Evolutionary conservation across 225 moss, liverwort and hornwort genomes (phyloP).

Genomic region (Pseudoscleropodium purum): DNA sequence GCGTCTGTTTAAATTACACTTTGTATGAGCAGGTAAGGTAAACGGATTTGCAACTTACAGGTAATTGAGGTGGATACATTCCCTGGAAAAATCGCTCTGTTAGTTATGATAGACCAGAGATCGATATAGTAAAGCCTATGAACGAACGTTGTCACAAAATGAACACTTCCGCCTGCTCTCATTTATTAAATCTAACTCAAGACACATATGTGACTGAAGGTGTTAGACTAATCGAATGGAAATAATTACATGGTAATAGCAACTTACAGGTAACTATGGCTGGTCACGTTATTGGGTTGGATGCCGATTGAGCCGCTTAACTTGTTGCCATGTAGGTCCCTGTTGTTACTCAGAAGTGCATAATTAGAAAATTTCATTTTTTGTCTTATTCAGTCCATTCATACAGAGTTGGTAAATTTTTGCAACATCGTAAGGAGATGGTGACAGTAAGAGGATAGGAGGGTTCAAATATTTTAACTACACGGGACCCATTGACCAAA

Average conservation of each 20-base stretch:
- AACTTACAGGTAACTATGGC: conserved; percentile 45
- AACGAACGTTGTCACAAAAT: not conserved
- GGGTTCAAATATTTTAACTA: not conserved
- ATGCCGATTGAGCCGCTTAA: conserved; percentile 49
- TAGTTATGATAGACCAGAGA: not conserved
- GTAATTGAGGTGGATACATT: conserved; percentile 41
- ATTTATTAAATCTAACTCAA: not conserved
- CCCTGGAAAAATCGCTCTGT: conserved; percentile 20
- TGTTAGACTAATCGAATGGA: not conserved
- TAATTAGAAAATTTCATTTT: not conserved
- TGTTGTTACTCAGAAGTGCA: conserved; percentile 5
- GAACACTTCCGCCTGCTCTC: not conserved
- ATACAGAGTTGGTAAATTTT: not conserved
- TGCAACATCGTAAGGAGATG: not conserved
- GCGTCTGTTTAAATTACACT: not conserved
- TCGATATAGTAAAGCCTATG: not conserved
- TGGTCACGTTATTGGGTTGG: conserved; percentile 42
- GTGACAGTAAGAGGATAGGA: not conserved
- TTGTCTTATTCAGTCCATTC: not conserved
- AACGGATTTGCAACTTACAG: conserved; percentile 12
- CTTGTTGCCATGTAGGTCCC: conserved; percentile 51
- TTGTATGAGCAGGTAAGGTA: not conserved
- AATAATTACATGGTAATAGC: not conserved
- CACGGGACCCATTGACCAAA: not conserved
- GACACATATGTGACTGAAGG: not conserved